Evolutionary conservation across 345 rosid species (phyloP), one percentile per base, ranked within the genome.

Genomic region (Microcos paniculata): DNA sequence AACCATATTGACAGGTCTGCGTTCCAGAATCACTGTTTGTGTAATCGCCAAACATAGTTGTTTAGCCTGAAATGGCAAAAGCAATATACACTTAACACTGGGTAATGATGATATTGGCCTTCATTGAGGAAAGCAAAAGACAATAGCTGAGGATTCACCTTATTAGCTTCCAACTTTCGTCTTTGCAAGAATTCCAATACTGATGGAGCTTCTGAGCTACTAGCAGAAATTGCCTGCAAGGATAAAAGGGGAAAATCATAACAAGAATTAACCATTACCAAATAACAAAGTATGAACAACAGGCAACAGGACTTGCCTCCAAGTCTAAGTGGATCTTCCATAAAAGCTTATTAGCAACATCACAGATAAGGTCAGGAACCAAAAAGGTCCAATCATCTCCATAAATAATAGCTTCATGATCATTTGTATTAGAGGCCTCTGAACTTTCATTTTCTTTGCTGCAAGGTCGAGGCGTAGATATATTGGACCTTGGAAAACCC

Each of bases 321-420:
- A 96, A 86, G 80, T 94, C 98, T 78, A 96, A 77, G 82, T 91
- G 85, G 77, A 94, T 85, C 89, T 91, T 96, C 99, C 99, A 96
- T 80, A 92, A 77, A 83, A 85, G 78, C 66, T 88, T 87, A 81
- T 86, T 90, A 73, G 86, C 84, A 83, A 87, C 83, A 81, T 96
- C 96, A 45, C 91, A 91, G 59, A 92, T 82, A 70, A 94, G 97
- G 84, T 96, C 98, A 15, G 98, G 98, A 80, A 89, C 91, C 76
- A 96, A 81, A 85, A 92, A 96, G 66, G 76, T 90, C 98, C 99
- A 96, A 79, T 86, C 90, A 82, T 92, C 94, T 79, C 94, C 96
- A 75, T 96, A 96, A 79, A 90, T 75, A 58, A 78, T 78, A 68
- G 88, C 73, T 84, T 89, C 92, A 49, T 82, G 78, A 79, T 82